Evolutionary conservation across 75 land plant species (phyloP).

Genomic region (Selaginella moellendorffii): DNA sequence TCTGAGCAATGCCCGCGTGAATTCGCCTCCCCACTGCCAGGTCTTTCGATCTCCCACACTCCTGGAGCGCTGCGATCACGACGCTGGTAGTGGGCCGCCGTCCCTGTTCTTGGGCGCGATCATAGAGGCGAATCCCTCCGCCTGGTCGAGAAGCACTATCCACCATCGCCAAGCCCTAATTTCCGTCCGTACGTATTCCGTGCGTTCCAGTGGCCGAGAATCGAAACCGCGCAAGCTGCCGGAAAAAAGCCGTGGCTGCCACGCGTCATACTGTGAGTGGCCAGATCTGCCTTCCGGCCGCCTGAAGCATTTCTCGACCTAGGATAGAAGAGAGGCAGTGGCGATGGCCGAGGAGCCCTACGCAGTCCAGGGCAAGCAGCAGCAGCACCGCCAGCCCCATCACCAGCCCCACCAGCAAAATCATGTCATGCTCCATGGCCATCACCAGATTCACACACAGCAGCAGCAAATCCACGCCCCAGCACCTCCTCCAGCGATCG

Average conservation of each 20-base stretch:
- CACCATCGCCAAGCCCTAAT: too few species aligned
- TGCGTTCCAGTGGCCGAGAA: too few species aligned
- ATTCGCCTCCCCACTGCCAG: too few species aligned
- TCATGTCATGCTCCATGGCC: neutral
- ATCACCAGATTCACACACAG: neutral
- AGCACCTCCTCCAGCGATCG: neutral
- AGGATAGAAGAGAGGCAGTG: neutral
- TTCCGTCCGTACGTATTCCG: too few species aligned
- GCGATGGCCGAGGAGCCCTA: neutral
- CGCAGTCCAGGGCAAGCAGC: neutral
- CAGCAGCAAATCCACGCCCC: neutral
- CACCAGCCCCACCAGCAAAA: neutral
- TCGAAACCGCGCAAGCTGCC: too few species aligned
- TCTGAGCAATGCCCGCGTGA: too few species aligned
- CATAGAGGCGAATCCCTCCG: too few species aligned
- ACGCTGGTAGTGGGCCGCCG: too few species aligned
- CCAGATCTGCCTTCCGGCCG: neutral
- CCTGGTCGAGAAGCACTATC: too few species aligned
- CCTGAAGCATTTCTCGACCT: neutral
- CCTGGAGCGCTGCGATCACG: too few species aligned
- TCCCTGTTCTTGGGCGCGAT: too few species aligned
- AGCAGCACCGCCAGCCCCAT: neutral
- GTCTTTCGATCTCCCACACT: too few species aligned
- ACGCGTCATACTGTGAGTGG: neutral
- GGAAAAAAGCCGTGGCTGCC: neutral